These are phyloP conservation scores for Talaromyces amestolkiae DNA, from an alignment of 2,329 filamentous ascomycete species.

Conservation along the genomic window DNA sequence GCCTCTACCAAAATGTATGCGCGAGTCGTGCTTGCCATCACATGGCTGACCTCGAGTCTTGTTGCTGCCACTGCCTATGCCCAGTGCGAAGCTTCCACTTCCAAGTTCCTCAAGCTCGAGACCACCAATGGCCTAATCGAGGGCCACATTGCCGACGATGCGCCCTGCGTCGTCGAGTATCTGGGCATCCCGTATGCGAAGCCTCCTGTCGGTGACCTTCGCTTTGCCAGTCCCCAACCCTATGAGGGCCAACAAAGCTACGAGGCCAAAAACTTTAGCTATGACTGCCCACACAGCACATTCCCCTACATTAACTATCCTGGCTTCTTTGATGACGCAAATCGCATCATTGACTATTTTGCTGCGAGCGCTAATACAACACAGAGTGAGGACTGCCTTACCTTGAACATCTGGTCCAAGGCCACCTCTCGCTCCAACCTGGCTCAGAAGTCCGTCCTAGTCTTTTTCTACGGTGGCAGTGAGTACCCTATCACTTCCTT, in stretches of 20 bases:
- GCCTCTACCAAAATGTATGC: conserved; percentile 2
- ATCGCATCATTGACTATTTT: conserved; percentile 24
- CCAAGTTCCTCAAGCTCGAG: conserved; percentile 16
- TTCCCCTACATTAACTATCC: neutral
- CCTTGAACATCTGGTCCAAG: conserved; percentile 16
- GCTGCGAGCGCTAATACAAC: conserved; percentile 34
- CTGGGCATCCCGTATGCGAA: conserved; percentile 11
- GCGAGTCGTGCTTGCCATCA: neutral
- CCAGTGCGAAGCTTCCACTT: neutral
- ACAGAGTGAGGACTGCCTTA: conserved; percentile 15
- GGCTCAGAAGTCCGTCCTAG: conserved; percentile 35
- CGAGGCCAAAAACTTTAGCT: conserved; percentile 10
- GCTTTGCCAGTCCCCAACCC: conserved; percentile 9
- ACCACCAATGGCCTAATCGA: conserved; percentile 28
- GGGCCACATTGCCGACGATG: conserved; percentile 26
- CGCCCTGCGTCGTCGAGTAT: conserved; percentile 23
- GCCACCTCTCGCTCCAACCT: conserved; percentile 11
- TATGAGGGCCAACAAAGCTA: neutral
- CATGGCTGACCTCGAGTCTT: neutral
- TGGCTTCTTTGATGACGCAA: neutral
- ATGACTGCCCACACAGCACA: neutral
- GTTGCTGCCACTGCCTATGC: neutral
- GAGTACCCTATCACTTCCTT: conserved; percentile 18
- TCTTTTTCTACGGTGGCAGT: conserved; percentile 45
- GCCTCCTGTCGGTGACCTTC: conserved; percentile 10